Evolutionary conservation across 768 basidiomycete species (phyloP).

Genomic region (Vararia minispora): DNA sequence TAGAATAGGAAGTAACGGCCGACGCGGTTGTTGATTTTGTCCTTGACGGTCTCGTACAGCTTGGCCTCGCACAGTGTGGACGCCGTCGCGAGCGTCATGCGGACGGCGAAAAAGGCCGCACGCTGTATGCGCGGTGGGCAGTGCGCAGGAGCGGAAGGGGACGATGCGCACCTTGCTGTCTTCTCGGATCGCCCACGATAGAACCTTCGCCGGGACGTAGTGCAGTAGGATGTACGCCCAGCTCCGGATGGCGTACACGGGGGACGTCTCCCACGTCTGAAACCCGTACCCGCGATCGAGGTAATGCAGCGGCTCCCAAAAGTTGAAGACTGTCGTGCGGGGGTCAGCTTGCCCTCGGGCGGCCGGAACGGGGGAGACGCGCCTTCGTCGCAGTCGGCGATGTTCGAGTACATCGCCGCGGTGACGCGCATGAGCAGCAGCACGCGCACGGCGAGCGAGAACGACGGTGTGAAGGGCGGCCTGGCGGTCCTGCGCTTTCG

Average conservation of each 20-base stretch:
- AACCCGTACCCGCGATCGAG: slow-evolving; percentile 79
- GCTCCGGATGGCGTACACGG: slow-evolving; percentile 82
- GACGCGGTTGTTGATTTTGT: slow-evolving; percentile 77
- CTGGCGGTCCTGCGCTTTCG: slow-evolving; percentile 48
- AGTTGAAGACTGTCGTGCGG: slow-evolving; percentile 74
- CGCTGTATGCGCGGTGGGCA: slow-evolving; percentile 37
- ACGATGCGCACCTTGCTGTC: slow-evolving; percentile 56
- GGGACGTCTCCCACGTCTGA: slow-evolving; percentile 97
- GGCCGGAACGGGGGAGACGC: slow-evolving; percentile 10
- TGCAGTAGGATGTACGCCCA: slow-evolving; percentile 91
- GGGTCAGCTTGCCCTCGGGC: not conserved
- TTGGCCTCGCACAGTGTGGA: slow-evolving; percentile 70
- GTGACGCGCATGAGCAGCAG: slow-evolving; percentile 70
- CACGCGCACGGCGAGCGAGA: slow-evolving; percentile 76
- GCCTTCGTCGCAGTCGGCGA: slow-evolving; percentile 98
- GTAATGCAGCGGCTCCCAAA: slow-evolving; percentile 97
- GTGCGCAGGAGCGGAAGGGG: slow-evolving; percentile 1
- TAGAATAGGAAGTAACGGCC: slow-evolving; percentile 92
- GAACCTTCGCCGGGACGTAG: slow-evolving; percentile 50
- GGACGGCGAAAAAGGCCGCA: slow-evolving; percentile 79
- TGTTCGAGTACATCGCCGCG: slow-evolving; percentile 91
- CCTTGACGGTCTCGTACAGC: slow-evolving; percentile 72
- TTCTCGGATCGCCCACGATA: slow-evolving; percentile 34
- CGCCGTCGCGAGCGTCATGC: slow-evolving; percentile 65
- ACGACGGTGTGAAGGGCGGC: slow-evolving; percentile 78